Evolutionary conservation across 2,329 filamentous ascomycete genomes (phyloP).

Genomic region (Chrysosporium keratinophilum): DNA sequence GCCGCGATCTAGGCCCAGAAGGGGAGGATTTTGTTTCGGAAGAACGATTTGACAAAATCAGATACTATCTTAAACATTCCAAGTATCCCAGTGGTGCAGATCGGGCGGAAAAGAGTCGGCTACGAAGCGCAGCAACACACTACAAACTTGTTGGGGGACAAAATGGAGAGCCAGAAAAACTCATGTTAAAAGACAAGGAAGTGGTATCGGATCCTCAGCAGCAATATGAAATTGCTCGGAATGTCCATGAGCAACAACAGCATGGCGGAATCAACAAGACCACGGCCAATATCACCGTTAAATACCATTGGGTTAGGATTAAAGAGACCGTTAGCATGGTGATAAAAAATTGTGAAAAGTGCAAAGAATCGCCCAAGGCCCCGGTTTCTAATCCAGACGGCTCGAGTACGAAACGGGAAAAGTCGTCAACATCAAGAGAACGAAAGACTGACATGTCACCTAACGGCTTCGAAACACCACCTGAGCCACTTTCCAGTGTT

Average conservation of each 20-base stretch:
- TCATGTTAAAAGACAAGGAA: slow-evolving; percentile 97
- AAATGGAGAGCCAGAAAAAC: slow-evolving; percentile 51
- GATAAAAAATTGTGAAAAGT: slow-evolving; percentile 82
- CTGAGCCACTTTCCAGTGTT: slow-evolving; percentile 15
- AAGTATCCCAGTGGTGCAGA: slow-evolving; percentile 90
- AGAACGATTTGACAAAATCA: slow-evolving; percentile 97
- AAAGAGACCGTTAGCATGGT: slow-evolving; percentile 95
- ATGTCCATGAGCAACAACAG: slow-evolving; percentile 59
- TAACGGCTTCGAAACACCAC: slow-evolving; percentile 14
- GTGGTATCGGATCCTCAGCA: slow-evolving; percentile 81
- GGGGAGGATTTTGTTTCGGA: slow-evolving; percentile 79
- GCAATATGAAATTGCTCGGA: slow-evolving; percentile 80
- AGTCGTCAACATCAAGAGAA: slow-evolving; percentile 11
- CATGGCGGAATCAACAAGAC: slow-evolving; percentile 98
- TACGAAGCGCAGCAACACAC: slow-evolving; percentile 86
- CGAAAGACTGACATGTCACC: slow-evolving; percentile 12
- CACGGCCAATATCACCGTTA: slow-evolving; percentile 83
- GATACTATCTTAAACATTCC: slow-evolving; percentile 88
- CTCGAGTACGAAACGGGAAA: slow-evolving; percentile 18
- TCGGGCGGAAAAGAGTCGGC: slow-evolving; percentile 86
- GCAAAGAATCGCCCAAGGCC: slow-evolving; percentile 65
- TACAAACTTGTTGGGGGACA: slow-evolving; percentile 62
- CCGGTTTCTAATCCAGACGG: slow-evolving; percentile 22
- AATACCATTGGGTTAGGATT: slow-evolving; percentile 95
- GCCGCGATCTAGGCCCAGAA: slow-evolving; percentile 51